Conservation (phyloP, 83 land plant genomes). For the Larix sibirica region DNA sequence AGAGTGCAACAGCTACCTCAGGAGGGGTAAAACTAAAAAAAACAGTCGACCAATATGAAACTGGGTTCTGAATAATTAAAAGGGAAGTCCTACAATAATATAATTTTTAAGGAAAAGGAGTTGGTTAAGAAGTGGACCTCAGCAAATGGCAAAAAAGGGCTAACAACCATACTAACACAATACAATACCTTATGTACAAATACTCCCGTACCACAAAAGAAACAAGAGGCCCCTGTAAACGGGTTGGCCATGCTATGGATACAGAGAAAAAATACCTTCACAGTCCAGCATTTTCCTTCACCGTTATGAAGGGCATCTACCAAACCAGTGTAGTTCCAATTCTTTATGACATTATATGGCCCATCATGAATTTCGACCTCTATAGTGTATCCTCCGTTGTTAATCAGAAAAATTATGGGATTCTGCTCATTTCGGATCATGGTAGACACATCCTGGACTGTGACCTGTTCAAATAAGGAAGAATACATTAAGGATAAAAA, state of each 20-base stretch:
- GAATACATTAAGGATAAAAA: too few species aligned
- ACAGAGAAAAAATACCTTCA: constrained; percentile 39
- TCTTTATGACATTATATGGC: constrained; percentile 84
- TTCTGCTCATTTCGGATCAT: constrained; percentile 69
- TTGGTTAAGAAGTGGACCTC: neutral
- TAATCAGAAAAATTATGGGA: constrained; percentile 73
- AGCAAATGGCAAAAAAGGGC: neutral
- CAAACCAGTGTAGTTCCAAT: constrained; percentile 77
- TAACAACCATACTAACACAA: neutral
- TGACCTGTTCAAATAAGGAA: constrained; percentile 28
- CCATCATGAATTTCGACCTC: constrained; percentile 89
- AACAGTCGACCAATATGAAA: too few species aligned
- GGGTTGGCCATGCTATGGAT: neutral
- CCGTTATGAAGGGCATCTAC: constrained; percentile 66
- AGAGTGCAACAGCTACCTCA: too few species aligned
- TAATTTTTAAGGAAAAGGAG: too few species aligned
- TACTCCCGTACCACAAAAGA: neutral
- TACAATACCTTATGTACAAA: neutral
- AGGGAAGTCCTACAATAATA: too few species aligned
- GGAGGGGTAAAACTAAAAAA: too few species aligned
- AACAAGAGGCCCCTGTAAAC: neutral
- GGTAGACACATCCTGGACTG: constrained; percentile 78
- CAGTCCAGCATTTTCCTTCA: constrained; percentile 71
- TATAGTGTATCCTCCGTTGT: constrained; percentile 86
- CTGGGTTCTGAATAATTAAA: too few species aligned